These are phyloP conservation scores for Scytalidium lignicola DNA, from an alignment of 2,329 filamentous ascomycete genomes.

Conservation along the genomic window DNA sequence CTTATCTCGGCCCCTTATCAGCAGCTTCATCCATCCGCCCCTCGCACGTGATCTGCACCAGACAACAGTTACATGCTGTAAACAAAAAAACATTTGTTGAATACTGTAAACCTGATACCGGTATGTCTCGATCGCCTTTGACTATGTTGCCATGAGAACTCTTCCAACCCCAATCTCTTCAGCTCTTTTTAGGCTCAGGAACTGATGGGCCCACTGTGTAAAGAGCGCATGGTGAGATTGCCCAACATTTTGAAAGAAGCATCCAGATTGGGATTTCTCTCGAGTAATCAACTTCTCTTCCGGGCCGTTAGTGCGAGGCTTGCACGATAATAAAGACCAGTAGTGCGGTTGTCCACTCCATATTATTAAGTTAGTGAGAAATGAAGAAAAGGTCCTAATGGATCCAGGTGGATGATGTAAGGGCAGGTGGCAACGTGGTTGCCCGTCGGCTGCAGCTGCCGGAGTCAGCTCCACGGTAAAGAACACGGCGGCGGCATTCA, in stretches of 20 bases:
- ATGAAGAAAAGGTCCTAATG: not conserved
- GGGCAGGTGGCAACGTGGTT: too few relatives aligned
- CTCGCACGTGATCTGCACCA: not conserved
- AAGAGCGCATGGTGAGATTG: not conserved
- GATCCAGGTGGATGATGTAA: not conserved
- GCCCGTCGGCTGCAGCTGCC: too few relatives aligned
- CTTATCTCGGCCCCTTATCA: constrained; percentile 7
- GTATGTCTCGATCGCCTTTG: not conserved
- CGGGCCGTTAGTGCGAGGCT: not conserved
- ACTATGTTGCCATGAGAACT: not conserved
- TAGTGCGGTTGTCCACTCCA: not conserved
- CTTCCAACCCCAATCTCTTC: not conserved
- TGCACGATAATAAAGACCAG: not conserved
- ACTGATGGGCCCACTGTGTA: not conserved
- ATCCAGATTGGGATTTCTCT: not conserved
- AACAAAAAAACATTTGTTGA: too few relatives aligned
- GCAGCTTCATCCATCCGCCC: not conserved
- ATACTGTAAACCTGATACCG: too few relatives aligned
- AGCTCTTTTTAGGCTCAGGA: not conserved
- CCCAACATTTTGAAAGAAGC: not conserved
- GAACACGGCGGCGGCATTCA: too few relatives aligned
- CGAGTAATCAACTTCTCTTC: not conserved
- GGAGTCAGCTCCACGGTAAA: too few relatives aligned
- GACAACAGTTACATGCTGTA: not conserved
- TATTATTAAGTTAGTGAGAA: not conserved